Percentiles rank a stretch among this genome's conserved stretches.
These are phyloP conservation scores for Colletotrichum gloeosporioides DNA, from an alignment of 2,329 filamentous ascomycete species.

Conservation along the genomic window DNA sequence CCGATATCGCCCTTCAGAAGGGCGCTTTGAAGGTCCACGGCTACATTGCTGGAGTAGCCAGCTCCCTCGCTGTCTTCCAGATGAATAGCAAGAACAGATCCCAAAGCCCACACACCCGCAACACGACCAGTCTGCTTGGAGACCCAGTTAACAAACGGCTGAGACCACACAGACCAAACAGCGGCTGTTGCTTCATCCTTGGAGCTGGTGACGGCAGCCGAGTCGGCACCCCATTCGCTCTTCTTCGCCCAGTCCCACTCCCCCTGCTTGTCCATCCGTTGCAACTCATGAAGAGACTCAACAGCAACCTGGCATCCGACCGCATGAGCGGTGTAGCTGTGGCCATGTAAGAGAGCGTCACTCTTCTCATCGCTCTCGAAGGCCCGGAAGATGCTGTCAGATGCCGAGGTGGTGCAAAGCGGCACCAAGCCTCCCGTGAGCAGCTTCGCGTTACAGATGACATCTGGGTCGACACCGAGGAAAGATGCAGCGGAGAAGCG, in stretches of 20 bases:
- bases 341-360: conserved; percentile 81
- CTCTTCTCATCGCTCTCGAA: conserved; percentile 77
- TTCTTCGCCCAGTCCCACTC: conserved; percentile 62
- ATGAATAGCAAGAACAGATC: conserved; percentile 74
- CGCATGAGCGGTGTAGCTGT: conserved; percentile 86
- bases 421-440: conserved; percentile 82
- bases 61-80: conserved; percentile 45
- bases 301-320: conserved; percentile 81
- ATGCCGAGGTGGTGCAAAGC: conserved; percentile 77
- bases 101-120: conserved; percentile 73
- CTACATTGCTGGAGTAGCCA: conserved; percentile 54
- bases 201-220: not conserved
- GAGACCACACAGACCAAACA: conserved; percentile 76
- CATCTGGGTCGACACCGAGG: conserved; percentile 71
- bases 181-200: not conserved
- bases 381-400: conserved; percentile 72
- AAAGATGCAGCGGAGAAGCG: conserved; percentile 74
- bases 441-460: conserved; percentile 83
- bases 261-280: conserved; percentile 58
- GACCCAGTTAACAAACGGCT: conserved; percentile 60
- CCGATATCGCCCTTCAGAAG: not conserved
- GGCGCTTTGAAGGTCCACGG: conserved; percentile 43
- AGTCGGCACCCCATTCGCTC: conserved; percentile 40
- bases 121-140: conserved; percentile 61
- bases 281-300: conserved; percentile 67